phyloP scores from a whole-genome alignment of 2,329 filamentous ascomycete genomes.

The Amesomyces nigricolor region DNA sequence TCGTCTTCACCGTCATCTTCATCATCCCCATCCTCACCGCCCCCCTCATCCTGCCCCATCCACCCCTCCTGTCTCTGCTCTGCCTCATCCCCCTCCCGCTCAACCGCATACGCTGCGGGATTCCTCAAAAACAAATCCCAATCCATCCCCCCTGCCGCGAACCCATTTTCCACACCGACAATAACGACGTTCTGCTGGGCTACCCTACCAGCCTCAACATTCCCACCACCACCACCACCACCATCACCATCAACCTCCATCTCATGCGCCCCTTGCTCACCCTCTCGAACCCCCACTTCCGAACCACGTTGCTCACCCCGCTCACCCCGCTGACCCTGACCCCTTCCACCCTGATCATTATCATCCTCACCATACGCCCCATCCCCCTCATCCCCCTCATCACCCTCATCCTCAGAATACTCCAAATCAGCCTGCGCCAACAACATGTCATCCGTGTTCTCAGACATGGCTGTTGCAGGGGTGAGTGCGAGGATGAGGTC shows the following conservation, averaged over 20 bases:
- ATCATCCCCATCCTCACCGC: neutral
- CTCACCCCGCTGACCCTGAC: too few species aligned
- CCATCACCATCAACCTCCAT: neutral
- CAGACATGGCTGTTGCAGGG: neutral
- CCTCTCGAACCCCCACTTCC: neutral
- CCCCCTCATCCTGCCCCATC: neutral
- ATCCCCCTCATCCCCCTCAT: neutral
- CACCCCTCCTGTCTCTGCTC: too few species aligned
- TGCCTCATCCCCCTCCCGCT: neutral
- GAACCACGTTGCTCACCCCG: too few species aligned
- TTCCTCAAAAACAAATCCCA: conserved; percentile 10
- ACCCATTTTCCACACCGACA: neutral
- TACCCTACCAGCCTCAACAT: neutral
- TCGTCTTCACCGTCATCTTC: neutral
- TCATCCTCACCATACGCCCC: neutral
- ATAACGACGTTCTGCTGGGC: neutral
- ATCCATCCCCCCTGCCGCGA: neutral
- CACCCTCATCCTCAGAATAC: neutral
- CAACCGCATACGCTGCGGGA: neutral
- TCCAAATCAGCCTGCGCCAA: conserved; percentile 10
- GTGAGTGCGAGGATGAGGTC: neutral
- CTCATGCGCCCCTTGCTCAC: neutral
- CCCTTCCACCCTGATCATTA: neutral
- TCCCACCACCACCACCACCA: neutral
- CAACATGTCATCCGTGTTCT: conserved; percentile 4